Percentiles rank a stretch among this genome's conserved stretches.
Conservation (phyloP, 2,329 filamentous ascomycete species). For the Aspergillus melleus region DNA sequence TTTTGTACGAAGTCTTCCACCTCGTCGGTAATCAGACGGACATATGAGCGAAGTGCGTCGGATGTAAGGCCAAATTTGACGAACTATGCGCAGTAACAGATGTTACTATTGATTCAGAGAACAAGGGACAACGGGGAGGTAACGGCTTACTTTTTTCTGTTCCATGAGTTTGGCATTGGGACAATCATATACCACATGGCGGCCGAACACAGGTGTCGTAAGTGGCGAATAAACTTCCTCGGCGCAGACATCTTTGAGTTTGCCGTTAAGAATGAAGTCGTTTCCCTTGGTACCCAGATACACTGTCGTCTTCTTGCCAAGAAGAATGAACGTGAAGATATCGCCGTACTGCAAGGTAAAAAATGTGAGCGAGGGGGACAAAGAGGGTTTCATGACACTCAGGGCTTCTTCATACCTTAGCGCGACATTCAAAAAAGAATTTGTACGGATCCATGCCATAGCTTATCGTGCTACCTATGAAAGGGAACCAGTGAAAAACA, state of each 20-base stretch:
- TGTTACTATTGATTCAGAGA: not conserved
- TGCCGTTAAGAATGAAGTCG: slow-evolving; percentile 89
- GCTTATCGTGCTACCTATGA: slow-evolving; percentile 85
- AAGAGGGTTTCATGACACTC: not conserved
- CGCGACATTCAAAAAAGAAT: slow-evolving; percentile 64
- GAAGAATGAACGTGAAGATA: slow-evolving; percentile 83
- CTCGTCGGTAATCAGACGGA: slow-evolving; percentile 75
- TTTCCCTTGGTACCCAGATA: slow-evolving; percentile 80
- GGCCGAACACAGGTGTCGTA: slow-evolving; percentile 71
- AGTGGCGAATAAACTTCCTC: slow-evolving; percentile 87
- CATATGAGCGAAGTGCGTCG: slow-evolving; percentile 67
- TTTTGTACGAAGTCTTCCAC: slow-evolving; percentile 71
- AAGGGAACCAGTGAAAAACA: slow-evolving; percentile 65
- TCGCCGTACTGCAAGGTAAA: slow-evolving; percentile 69
- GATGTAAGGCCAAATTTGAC: slow-evolving; percentile 65
- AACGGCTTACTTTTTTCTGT: slow-evolving; percentile 77
- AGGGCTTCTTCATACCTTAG: slow-evolving; percentile 62
- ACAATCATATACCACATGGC: slow-evolving; percentile 86
- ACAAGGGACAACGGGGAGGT: not conserved
- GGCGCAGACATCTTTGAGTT: slow-evolving; percentile 83
- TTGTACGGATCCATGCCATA: slow-evolving; percentile 84
- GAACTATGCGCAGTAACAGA: slow-evolving; percentile 45
- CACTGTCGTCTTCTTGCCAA: slow-evolving; percentile 87
- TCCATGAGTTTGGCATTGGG: slow-evolving; percentile 92
- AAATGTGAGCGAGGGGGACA: not conserved